Evolutionary conservation across 371 early-diverging fungal genomes (phyloP), one percentile per base, ranked within the genome.

Genomic region (Entomophthora muscae): DNA sequence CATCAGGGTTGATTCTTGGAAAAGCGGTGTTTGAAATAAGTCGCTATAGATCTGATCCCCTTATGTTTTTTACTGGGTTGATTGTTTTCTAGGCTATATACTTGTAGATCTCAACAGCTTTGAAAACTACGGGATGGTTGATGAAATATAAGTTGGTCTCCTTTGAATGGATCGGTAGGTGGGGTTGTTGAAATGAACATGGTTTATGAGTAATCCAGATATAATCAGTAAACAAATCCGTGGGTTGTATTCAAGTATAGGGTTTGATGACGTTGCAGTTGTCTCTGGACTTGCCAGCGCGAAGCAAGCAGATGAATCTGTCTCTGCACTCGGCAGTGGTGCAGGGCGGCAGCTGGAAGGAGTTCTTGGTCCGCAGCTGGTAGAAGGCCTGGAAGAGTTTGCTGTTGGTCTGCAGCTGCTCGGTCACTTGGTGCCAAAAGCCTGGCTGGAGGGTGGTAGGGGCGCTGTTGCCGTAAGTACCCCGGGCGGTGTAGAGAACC

Each of bases 381-480:
- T 61, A 61, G n/a, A 32, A 61, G 1, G 3, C 31, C 7, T 61
- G 12, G 33, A 61, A 61, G 22, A 33, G 17, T 12, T 2, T 21
- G 5, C 21, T 22, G 30, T 51, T 53, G 5, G 32, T 28, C 17
- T 62, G n/a, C 24, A 62, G 21, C 5, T 7, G 1, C 3, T 51
- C 23, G 2, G 53, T 53, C 1, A 62, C 62, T 1, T 53, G 24
- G 27, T 62, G 62, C 62, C 62, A 62, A 24, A 62, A 62, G 1
- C 12, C 3, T 7, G 62, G 27, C 13, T 13, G 24, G 17, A 62
- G 51, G 28, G 10, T 24, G 5, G 7, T 28, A 27, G 28, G 24
- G 30, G 12, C n/a, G 26, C 10, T 12, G 26, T 17, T 21, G 21
- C n/a, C n/a, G 54, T 63, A 63, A 30, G 51, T 26, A 22, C 24